Conservation (phyloP, 1,284 basidiomycete genomes). For the Sphaerobolus stellatus region DNA sequence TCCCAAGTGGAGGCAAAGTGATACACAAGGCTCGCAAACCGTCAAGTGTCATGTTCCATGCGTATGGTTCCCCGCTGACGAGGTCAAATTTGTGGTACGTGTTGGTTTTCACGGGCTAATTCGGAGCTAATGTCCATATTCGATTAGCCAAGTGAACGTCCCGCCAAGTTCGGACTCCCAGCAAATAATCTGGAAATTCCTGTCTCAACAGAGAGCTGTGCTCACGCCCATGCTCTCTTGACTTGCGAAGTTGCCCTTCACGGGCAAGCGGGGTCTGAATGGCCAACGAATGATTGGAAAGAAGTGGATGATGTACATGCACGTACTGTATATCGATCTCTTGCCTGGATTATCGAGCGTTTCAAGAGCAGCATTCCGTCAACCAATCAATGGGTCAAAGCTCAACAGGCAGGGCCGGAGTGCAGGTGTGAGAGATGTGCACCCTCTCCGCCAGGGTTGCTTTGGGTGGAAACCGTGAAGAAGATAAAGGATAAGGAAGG, state of each 20-base stretch:
- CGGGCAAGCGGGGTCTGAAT: slow-evolving; percentile 69
- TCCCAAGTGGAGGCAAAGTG: slow-evolving; percentile 74
- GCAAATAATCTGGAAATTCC: slow-evolving; percentile 51
- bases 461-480: no score
- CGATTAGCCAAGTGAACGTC: slow-evolving; percentile 50
- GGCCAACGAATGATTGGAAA: slow-evolving; percentile 71
- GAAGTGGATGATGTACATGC: slow-evolving; percentile 87
- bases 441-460: slow-evolving; percentile 70
- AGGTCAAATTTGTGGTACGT: slow-evolving; percentile 54
- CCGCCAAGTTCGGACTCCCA: slow-evolving; percentile 70
- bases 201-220: slow-evolving; percentile 61
- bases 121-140: slow-evolving; percentile 10
- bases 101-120: background rate
- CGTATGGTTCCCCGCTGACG: slow-evolving; percentile 56
- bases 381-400: slow-evolving; percentile 60
- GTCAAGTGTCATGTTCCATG: slow-evolving; percentile 61
- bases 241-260: slow-evolving; percentile 71
- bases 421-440: slow-evolving; percentile 73
- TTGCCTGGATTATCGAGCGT: slow-evolving; percentile 87
- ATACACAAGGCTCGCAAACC: slow-evolving; percentile 42
- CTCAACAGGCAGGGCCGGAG: slow-evolving; percentile 35
- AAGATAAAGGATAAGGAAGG: no score
- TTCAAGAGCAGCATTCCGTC: slow-evolving; percentile 70
- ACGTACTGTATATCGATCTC: slow-evolving; percentile 72
- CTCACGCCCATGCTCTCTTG: slow-evolving; percentile 75